These are phyloP conservation scores for Solanum habrochaites DNA, from an alignment of 257 asterid species.

Conservation along the genomic window DNA sequence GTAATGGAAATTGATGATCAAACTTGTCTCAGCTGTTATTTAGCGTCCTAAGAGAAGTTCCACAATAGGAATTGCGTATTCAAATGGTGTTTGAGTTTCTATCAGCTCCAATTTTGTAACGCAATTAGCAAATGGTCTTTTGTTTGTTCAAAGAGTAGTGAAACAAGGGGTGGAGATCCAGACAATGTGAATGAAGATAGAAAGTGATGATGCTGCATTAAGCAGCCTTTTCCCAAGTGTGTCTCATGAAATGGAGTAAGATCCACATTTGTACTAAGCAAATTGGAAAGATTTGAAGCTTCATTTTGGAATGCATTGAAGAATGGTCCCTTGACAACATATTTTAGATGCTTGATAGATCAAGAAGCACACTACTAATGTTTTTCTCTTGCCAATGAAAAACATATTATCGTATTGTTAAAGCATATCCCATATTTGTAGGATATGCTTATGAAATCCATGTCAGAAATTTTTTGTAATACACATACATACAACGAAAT, in stretches of 20 bases:
- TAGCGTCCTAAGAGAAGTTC: conserved; percentile 2
- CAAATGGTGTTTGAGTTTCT: neutral
- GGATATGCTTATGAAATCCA: neutral
- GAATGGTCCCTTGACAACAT: neutral
- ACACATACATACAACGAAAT: neutral
- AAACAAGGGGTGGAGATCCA: neutral
- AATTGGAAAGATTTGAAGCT: neutral
- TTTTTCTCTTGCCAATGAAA: neutral
- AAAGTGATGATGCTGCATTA: neutral
- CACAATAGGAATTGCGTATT: neutral
- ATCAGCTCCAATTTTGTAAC: neutral
- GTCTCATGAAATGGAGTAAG: neutral
- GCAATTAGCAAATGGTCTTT: neutral
- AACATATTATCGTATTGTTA: neutral
- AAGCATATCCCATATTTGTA: neutral
- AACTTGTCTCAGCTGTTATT: conserved; percentile 5
- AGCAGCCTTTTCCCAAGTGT: neutral
- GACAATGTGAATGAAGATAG: neutral
- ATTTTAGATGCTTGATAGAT: neutral
- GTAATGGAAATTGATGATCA: neutral
- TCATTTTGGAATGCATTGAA: conserved; percentile 5
- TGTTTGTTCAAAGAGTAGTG: conserved; percentile 7
- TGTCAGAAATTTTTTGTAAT: neutral
- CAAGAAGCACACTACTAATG: neutral
- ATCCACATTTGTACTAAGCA: neutral